Evolutionary conservation across 768 basidiomycete species (phyloP).

Genomic region (Roridomyces roridus): DNA sequence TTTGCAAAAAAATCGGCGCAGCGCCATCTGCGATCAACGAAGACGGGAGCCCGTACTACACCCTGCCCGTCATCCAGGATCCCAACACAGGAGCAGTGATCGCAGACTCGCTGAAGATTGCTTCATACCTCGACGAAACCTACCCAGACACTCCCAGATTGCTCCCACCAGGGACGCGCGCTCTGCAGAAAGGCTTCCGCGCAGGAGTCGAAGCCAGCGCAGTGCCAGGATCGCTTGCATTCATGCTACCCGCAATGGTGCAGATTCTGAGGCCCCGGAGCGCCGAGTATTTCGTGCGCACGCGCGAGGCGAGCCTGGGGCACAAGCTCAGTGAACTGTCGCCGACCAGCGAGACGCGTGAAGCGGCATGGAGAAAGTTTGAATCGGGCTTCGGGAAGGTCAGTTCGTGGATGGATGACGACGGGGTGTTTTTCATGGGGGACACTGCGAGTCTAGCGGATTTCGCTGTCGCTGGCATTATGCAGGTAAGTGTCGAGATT

Average conservation of each 20-base stretch:
- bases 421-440: constrained; percentile 37
- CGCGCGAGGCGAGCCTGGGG: constrained; percentile 37
- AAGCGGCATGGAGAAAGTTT: constrained; percentile 31
- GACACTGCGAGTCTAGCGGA: constrained; percentile 40
- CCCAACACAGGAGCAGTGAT: constrained; percentile 41
- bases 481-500: constrained; percentile 16
- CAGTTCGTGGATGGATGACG: constrained; percentile 33
- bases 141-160: constrained; percentile 47
- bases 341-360: constrained; percentile 32
- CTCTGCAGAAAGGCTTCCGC: constrained; percentile 30
- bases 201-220: background rate
- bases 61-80: constrained; percentile 55
- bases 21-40: constrained; percentile 29
- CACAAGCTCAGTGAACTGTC: constrained; percentile 42
- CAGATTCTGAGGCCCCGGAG: constrained; percentile 32
- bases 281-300: constrained; percentile 37
- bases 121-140: constrained; percentile 50
- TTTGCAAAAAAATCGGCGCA: constrained; percentile 37
- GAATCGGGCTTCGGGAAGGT: constrained; percentile 31
- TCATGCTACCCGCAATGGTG: constrained; percentile 15
- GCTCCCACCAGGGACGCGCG: constrained; percentile 35
- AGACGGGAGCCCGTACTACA: constrained; percentile 41
- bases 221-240: background rate
- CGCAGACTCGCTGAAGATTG: constrained; percentile 48
- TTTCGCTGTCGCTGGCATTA: constrained; percentile 34